Evolutionary conservation across 2,329 filamentous ascomycete genomes (phyloP), one percentile per base, ranked within the genome.

Genomic region (Aspergillus luchuensis): DNA sequence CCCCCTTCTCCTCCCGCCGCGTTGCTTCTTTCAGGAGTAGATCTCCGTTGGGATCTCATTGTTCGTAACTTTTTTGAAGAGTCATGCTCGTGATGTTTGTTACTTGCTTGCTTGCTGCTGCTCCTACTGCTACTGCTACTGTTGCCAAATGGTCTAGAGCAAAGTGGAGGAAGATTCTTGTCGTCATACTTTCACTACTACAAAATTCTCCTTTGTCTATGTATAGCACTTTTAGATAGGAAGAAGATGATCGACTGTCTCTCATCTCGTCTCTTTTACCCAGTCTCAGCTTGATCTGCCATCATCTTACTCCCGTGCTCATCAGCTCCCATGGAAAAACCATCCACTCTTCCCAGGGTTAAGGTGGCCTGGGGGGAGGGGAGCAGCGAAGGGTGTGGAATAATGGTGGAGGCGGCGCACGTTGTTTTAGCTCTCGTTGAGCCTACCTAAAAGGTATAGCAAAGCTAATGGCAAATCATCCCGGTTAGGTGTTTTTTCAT

Each of bases 371-470:
- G 50, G 55, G 50, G 50, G 48, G 53, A 39, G 47, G 25, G 25
- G 25, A 28, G 25, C 25, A 38, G 47, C 10, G 13, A 25, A n/a
- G 13, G 15, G 23, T 19, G 36, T 11, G 25, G 36, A n/a, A 39
- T 38, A 52, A 48, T 10, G 41, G 57, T 41, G 58, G 52, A 54
- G 56, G 41, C 38, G 60, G 45, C 55, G 54, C 56, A 65, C 56
- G 61, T 65, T 65, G 56, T 62, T 64, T 65, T 64, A 64, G 62
- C 59, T 60, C 59, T 66, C 61, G 63, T 66, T 56, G 59, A 66
- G 59, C 38, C 63, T 63, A 62, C 63, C 61, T 10, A 63, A 64
- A 65, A 59, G 25, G 53, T 36, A 36, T 36, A 57, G 58, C 39
- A 21, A 28, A 51, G 30, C 62, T 63, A 62, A 58, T 60, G 51